These are phyloP conservation scores for Jacaranda mimosifolia DNA, from an alignment of 257 asterid species.

Conservation along the genomic window DNA sequence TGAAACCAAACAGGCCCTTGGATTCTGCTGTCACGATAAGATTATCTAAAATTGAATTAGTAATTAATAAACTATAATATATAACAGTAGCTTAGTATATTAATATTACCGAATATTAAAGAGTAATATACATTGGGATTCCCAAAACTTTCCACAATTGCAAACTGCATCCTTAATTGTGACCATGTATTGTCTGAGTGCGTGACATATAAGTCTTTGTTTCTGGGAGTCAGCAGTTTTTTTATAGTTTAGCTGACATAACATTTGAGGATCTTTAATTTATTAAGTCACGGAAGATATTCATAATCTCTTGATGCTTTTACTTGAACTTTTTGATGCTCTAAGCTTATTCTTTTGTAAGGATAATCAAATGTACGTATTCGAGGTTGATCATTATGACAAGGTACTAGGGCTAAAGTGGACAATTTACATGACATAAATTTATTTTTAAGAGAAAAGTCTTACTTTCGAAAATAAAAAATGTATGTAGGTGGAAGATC, in stretches of 20 bases:
- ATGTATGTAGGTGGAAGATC: too few species aligned
- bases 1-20: too few species aligned
- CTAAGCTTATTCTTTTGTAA: neutral
- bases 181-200: slow-evolving; percentile 11
- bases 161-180: slow-evolving; percentile 9
- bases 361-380: neutral
- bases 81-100: neutral
- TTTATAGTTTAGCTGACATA: slow-evolving; percentile 14
- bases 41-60: too few species aligned
- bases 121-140: neutral
- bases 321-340: slow-evolving; percentile 17
- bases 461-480: too few species aligned
- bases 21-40: too few species aligned
- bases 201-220: slow-evolving; percentile 7
- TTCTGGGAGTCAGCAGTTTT: neutral
- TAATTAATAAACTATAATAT: too few species aligned
- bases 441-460: too few species aligned
- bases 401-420: neutral
- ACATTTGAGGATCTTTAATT: neutral
- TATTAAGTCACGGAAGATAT: neutral
- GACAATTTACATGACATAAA: neutral
- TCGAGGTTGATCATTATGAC: neutral
- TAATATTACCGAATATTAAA: neutral
- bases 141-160: slow-evolving; percentile 32
- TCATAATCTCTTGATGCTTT: slow-evolving; percentile 16